Conservation (phyloP, 352 stramenopile genomes). For the Halophytophthora polymorphica region DNA sequence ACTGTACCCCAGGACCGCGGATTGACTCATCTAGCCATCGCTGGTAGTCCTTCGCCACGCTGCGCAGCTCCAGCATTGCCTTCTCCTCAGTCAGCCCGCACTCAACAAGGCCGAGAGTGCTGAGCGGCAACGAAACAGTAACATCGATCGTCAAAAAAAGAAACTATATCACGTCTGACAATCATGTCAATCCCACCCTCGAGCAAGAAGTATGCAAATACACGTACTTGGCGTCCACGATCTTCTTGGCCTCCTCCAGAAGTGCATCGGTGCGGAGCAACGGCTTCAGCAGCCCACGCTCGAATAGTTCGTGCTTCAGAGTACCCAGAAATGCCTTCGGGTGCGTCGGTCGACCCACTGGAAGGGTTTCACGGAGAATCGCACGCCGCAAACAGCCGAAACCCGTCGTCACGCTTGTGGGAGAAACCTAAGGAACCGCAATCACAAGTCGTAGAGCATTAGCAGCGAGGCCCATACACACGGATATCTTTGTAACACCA, state of each 20-base stretch:
- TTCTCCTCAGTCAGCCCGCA: slow-evolving; percentile 58
- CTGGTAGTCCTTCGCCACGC: slow-evolving; percentile 52
- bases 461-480: not conserved
- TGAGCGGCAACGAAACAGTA: slow-evolving; percentile 15
- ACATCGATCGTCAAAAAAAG: slow-evolving; percentile 5
- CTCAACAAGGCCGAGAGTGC: slow-evolving; percentile 66
- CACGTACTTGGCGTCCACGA: slow-evolving; percentile 63
- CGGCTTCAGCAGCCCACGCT: slow-evolving; percentile 43
- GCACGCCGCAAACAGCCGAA: slow-evolving; percentile 67
- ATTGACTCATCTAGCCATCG: slow-evolving; percentile 42
- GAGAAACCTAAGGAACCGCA: slow-evolving; percentile 51
- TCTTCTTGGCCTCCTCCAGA: slow-evolving; percentile 34
- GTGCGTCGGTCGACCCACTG: slow-evolving; percentile 53
- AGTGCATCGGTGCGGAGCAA: slow-evolving; percentile 32
- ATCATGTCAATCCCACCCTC: not conserved
- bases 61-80: slow-evolving; percentile 50
- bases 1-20: slow-evolving; percentile 18
- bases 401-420: slow-evolving; percentile 77
- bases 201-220: slow-evolving; percentile 2
- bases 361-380: slow-evolving; percentile 63
- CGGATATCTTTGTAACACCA: not conserved
- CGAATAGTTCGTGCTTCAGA: slow-evolving; percentile 84
- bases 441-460: slow-evolving; percentile 3
- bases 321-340: slow-evolving; percentile 68
- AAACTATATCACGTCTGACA: too few relatives aligned